Evolutionary conservation across 2,329 filamentous ascomycete genomes (phyloP).

Genomic region (Penicillium sp.): DNA sequence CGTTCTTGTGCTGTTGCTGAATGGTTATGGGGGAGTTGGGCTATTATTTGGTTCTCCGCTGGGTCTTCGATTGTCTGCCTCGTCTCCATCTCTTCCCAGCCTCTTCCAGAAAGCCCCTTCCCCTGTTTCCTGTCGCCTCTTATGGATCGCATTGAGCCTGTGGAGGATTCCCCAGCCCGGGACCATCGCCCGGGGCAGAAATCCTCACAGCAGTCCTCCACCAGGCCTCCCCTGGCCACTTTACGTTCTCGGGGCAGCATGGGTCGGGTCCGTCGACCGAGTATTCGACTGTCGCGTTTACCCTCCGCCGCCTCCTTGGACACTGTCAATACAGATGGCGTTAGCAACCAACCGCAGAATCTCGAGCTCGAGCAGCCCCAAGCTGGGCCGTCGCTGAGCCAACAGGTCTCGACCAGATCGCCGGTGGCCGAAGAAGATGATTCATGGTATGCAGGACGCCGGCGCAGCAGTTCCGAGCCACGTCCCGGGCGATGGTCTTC

Average conservation of each 20-base stretch:
- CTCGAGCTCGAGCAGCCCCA: conserved; percentile 1
- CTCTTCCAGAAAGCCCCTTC: background rate
- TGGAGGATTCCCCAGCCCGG: conserved; percentile 17
- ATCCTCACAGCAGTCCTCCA: conserved; percentile 11
- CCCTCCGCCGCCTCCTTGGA: conserved; percentile 18
- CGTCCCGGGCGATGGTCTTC: conserved; percentile 32
- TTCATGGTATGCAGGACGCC: conserved; percentile 26
- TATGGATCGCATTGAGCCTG: conserved; percentile 39
- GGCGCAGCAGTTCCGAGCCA: conserved; percentile 41
- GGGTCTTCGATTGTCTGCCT: conserved; percentile 1
- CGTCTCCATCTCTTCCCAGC: conserved; percentile 2
- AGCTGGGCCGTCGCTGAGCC: conserved; percentile 16
- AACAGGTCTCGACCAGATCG: conserved; percentile 12
- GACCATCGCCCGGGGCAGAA: conserved; percentile 12
- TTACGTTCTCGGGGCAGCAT: conserved; percentile 15
- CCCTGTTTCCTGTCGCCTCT: conserved; percentile 1
- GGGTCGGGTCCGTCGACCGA: conserved; percentile 27
- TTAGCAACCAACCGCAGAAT: conserved; percentile 3
- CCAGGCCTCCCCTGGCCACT: conserved; percentile 14
- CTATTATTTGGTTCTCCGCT: background rate
- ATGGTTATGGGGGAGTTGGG: background rate
- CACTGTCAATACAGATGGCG: conserved; percentile 5
- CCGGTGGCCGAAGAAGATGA: conserved; percentile 25
- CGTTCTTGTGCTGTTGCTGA: background rate
- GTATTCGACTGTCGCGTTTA: conserved; percentile 27